Base-by-base conservation (phyloP, 148 eudicot species). In the Rhododendron molle region DNA sequence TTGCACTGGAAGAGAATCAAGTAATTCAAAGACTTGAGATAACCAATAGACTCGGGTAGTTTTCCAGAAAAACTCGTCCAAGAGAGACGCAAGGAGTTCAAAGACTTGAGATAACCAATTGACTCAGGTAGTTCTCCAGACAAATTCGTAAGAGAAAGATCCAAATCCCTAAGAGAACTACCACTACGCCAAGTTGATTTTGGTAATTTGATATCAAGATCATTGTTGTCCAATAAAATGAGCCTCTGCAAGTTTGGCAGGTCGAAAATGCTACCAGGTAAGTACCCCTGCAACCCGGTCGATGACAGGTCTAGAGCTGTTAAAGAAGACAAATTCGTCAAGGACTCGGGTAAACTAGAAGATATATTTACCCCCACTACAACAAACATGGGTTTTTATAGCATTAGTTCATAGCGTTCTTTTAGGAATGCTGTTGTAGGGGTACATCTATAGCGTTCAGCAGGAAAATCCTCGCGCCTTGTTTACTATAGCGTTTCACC, bases 91-190 rank as follows among this genome's bases (percentile, higher is more conserved):
- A 38, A 38, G 5, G 40, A 38, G 5, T 71, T 80, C 50, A 47
- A 47, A 47, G 50, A 47, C 2, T 47, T 9, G 11, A 47, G 50
- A 47, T 47, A 10, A 9, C 50, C 14, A 76, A 84, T 52, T 30
- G 81, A 84, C 11, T 71, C 18, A 8, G 50, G 50, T 34, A 84
- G 15, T 21, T 84, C 52, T 50, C 73, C 86, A 32, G 58, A 76
- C 3, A 84, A 23, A 34, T 34, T 20, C 7, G 81, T 58, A 38
- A 38, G 5, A 38, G 91, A 87, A 58, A 90, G 87, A 52, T 83
- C 36, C 74, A 36, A 90, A 12, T 43, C 13, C 69, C 6, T 74
- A 1, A 84, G 81, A 34, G 32, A 30, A 76, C 49, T 84, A 9
- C 36, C 32, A 28, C 52, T 56, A 18, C 28, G 30, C 76, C 76